These are phyloP conservation scores for Chiua virens DNA, from an alignment of 768 basidiomycete genomes.

Conservation along the genomic window DNA sequence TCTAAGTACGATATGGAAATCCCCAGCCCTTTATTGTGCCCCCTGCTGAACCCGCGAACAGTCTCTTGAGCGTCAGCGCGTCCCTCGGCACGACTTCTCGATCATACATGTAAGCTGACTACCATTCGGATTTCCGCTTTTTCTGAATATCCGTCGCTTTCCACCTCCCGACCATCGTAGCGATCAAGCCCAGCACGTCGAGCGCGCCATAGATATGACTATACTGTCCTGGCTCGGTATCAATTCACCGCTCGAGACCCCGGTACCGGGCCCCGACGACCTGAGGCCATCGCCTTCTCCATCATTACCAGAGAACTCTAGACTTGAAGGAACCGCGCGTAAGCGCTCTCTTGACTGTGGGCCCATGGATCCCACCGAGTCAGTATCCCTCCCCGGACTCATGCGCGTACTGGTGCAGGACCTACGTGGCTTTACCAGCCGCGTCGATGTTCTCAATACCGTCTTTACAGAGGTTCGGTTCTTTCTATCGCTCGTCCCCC, in stretches of 20 bases:
- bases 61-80: constrained; percentile 4
- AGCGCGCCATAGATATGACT: constrained; percentile 1
- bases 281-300: no score
- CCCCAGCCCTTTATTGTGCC: not conserved
- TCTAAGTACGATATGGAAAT: not conserved
- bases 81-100: constrained; percentile 5
- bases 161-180: constrained; percentile 5
- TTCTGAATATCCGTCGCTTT: no score
- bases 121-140: no score
- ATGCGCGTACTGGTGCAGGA: constrained; percentile 7
- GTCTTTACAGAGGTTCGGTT: constrained; percentile 15
- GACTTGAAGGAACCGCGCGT: not conserved
- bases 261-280: not conserved
- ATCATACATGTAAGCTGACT: constrained; percentile 3
- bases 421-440: constrained; percentile 7
- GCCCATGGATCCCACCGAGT: not conserved
- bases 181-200: constrained; percentile 4
- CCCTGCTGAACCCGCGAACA: not conserved
- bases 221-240: not conserved
- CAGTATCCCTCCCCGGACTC: not conserved
- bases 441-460: constrained; percentile 6
- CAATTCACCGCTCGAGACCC: not conserved
- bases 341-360: not conserved
- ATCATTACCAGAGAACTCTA: no score
- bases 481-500: not conserved